A percentile compares a stretch with the other conserved stretches of the same genome.
Conservation (phyloP, 108 stramenopile genomes). For the Pseudonitzschia multiseries region DNA sequence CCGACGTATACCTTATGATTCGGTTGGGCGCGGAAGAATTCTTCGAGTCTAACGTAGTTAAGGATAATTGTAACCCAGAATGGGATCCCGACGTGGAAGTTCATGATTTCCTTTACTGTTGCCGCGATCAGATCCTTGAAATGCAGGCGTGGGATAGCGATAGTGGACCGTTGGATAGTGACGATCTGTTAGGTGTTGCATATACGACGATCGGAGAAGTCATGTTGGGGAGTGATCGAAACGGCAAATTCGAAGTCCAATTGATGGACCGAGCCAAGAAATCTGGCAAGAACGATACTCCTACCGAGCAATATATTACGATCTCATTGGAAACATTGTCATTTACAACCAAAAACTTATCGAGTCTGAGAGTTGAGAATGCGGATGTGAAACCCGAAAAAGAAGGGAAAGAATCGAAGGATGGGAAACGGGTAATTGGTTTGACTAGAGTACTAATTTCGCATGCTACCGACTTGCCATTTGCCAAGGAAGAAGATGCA, state of each 20-base stretch:
- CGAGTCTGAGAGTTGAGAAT: neutral
- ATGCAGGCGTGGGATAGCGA: conserved; percentile 65
- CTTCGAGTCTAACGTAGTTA: conserved; percentile 41
- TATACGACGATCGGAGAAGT: conserved; percentile 45
- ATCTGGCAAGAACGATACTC: neutral
- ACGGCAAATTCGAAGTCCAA: conserved; percentile 10
- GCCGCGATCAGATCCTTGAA: conserved; percentile 50
- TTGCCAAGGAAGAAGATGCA: conserved; percentile 41
- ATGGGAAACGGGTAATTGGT: conserved; percentile 42
- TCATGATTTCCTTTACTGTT: conserved; percentile 54
- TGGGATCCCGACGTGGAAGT: conserved; percentile 47
- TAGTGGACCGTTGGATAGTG: conserved; percentile 41
- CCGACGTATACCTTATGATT: conserved; percentile 60
- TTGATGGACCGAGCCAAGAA: conserved; percentile 1
- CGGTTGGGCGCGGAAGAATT: conserved; percentile 32
- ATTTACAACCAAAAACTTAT: conserved; percentile 27
- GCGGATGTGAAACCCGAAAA: neutral
- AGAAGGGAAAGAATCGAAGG: neutral
- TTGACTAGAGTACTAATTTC: conserved; percentile 52
- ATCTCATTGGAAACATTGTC: conserved; percentile 36
- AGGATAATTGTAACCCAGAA: conserved; percentile 45
- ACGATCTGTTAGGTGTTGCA: conserved; percentile 60
- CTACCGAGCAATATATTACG: conserved; percentile 54
- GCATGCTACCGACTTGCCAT: conserved; percentile 48
- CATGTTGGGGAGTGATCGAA: conserved; percentile 34